These are phyloP conservation scores for Coemansia sp. DNA, from an alignment of 371 early-diverging fungal genomes.

Conservation along the genomic window DNA sequence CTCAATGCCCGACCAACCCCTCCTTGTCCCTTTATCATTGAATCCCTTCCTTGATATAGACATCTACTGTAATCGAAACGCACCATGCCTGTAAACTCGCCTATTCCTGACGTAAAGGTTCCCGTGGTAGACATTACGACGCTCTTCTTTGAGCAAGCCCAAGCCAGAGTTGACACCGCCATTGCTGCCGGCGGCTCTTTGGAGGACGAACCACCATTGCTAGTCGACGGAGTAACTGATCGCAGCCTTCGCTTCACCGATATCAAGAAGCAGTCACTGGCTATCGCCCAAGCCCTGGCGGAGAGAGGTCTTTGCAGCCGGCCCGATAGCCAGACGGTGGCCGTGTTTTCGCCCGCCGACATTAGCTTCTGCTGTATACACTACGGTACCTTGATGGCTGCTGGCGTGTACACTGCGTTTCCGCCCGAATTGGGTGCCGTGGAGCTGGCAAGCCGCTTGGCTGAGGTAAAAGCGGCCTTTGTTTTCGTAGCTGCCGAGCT, in stretches of 20 bases:
- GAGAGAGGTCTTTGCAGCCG: slow-evolving; percentile 6
- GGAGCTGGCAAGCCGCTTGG: slow-evolving; percentile 8
- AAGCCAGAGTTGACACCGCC: background rate
- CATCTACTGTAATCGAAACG: background rate
- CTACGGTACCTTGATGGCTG: slow-evolving; percentile 34
- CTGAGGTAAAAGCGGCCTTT: background rate
- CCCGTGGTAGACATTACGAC: slow-evolving; percentile 26
- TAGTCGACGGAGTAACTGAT: slow-evolving; percentile 11
- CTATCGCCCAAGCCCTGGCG: slow-evolving; percentile 9
- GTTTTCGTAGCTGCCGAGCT: slow-evolving; percentile 31
- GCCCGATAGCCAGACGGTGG: background rate
- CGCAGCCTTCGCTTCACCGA: slow-evolving; percentile 18
- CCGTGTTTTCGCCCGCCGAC: slow-evolving; percentile 11
- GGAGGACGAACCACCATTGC: slow-evolving; percentile 16
- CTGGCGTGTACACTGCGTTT: slow-evolving; percentile 22
- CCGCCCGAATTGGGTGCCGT: background rate
- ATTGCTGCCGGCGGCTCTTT: background rate
- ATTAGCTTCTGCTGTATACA: slow-evolving; percentile 19
- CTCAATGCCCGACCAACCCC: too few species aligned
- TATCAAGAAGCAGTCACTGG: slow-evolving; percentile 12
- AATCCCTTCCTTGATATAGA: background rate
- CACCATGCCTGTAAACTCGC: slow-evolving; percentile 35
- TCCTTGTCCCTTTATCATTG: background rate
- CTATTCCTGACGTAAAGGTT: slow-evolving; percentile 19
- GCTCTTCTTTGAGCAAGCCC: slow-evolving; percentile 26